These are phyloP conservation scores for Pleurozium schreberi DNA, from an alignment of 225 moss, liverwort and hornwort genomes.

Conservation along the genomic window DNA sequence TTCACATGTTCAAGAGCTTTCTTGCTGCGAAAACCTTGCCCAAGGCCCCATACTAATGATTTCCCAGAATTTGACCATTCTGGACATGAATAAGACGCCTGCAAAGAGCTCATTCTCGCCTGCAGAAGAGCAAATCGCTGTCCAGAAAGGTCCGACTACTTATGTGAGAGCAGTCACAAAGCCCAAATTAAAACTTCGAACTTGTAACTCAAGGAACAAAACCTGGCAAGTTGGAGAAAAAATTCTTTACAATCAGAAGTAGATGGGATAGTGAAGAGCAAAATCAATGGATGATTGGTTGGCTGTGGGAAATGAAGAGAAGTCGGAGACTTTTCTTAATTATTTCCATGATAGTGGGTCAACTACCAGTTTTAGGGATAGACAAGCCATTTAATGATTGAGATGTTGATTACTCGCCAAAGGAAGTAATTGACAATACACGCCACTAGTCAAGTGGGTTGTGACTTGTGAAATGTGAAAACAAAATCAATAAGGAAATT, in stretches of 20 bases:
- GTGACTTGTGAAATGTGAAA: neutral
- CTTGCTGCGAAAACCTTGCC: constrained; percentile 27
- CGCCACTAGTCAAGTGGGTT: neutral
- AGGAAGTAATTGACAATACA: neutral
- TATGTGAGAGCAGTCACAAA: neutral
- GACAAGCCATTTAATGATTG: neutral
- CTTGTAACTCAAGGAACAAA: neutral
- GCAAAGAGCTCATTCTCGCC: neutral
- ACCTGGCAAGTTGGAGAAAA: neutral
- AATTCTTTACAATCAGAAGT: neutral
- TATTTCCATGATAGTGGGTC: neutral
- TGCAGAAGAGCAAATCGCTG: neutral
- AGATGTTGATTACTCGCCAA: neutral
- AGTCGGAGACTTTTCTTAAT: neutral
- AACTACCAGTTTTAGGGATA: neutral
- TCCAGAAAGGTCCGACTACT: neutral
- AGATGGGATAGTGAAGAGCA: neutral
- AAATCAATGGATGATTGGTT: neutral
- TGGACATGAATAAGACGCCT: neutral
- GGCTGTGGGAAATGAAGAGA: neutral
- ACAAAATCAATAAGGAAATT: neutral
- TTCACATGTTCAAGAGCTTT: constrained; percentile 30
- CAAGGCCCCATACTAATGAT: constrained; percentile 20
- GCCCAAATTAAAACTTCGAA: neutral
- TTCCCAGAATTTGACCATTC: neutral